These are phyloP conservation scores for Herpomyces periplanetae DNA, from an alignment of 2,329 filamentous ascomycete genomes.

Conservation along the genomic window DNA sequence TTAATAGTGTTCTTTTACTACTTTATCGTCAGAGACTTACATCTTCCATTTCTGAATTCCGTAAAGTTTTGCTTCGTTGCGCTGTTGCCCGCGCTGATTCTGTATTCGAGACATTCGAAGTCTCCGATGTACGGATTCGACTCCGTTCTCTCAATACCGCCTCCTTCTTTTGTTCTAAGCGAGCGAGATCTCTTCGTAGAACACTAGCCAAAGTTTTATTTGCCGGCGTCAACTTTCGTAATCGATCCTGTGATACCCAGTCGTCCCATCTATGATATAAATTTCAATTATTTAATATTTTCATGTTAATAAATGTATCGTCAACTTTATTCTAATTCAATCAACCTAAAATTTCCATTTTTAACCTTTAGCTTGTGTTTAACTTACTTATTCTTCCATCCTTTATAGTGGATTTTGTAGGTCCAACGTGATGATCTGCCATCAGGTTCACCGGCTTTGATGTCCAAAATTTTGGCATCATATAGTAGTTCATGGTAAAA, in stretches of 20 bases:
- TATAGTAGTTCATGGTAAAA: conserved; percentile 93
- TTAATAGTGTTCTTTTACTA: too few relatives aligned
- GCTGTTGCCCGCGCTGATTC: too few relatives aligned
- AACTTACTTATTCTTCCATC: conserved; percentile 80
- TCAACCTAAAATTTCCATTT: background rate
- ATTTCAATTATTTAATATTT: background rate
- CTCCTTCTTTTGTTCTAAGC: conserved; percentile 12
- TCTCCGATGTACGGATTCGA: too few relatives aligned
- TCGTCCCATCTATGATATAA: conserved; percentile 38
- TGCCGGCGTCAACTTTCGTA: conserved; percentile 74
- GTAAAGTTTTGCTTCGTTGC: too few relatives aligned
- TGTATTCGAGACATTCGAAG: too few relatives aligned
- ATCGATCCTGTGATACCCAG: conserved; percentile 72
- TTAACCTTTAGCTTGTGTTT: conserved; percentile 1
- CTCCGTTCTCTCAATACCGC: too few relatives aligned
- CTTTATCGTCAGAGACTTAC: too few relatives aligned
- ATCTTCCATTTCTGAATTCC: too few relatives aligned
- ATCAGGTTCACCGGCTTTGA: conserved; percentile 17
- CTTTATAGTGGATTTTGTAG: conserved; percentile 92
- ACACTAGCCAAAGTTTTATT: conserved; percentile 56
- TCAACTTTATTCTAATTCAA: background rate
- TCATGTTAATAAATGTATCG: background rate
- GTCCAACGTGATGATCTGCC: conserved; percentile 35
- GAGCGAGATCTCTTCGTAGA: conserved; percentile 25
- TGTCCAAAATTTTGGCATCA: conserved; percentile 73